These are phyloP conservation scores for Austroboletus niveus DNA, from an alignment of 1,284 basidiomycete species.

Conservation along the genomic window DNA sequence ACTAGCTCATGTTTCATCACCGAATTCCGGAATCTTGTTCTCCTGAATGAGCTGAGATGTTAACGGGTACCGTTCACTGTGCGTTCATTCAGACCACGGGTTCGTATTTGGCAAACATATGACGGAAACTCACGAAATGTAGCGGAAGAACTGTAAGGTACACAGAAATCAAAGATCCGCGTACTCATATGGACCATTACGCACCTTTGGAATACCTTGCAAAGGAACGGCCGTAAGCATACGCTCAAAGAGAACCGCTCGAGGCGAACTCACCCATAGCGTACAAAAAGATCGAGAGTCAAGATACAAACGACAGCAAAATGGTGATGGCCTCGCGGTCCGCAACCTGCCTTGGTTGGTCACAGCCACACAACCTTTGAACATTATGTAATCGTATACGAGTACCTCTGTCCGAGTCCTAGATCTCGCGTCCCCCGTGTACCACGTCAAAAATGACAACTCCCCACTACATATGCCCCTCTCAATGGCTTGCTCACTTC, in stretches of 20 bases:
- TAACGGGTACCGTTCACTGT: constrained; percentile 93
- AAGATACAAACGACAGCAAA: constrained; percentile 4
- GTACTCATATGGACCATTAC: constrained; percentile 44
- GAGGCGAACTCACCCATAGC: constrained; percentile 23
- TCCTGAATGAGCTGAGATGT: constrained; percentile 97
- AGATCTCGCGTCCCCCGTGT: no score
- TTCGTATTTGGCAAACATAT: background rate
- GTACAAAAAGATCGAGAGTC: constrained; percentile 7
- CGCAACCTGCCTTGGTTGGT: background rate
- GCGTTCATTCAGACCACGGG: constrained; percentile 11
- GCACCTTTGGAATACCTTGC: constrained; percentile 60
- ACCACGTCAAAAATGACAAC: no score
- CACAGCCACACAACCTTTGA: constrained; percentile 9
- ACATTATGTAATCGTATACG: no score
- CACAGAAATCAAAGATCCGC: background rate
- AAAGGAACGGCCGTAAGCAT: constrained; percentile 2
- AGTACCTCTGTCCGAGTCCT: no score
- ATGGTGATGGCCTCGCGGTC: background rate
- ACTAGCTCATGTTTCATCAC: constrained; percentile 37
- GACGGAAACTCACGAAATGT: constrained; percentile 64
- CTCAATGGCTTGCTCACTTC: no score
- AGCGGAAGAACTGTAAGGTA: constrained; percentile 69
- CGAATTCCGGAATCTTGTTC: constrained; percentile 96
- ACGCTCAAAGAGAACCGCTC: accelerated
- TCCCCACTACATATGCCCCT: no score